phyloP scores from a whole-genome alignment of 2,329 filamentous ascomycete genomes.

The Neoscytalidium dimidiatum region DNA sequence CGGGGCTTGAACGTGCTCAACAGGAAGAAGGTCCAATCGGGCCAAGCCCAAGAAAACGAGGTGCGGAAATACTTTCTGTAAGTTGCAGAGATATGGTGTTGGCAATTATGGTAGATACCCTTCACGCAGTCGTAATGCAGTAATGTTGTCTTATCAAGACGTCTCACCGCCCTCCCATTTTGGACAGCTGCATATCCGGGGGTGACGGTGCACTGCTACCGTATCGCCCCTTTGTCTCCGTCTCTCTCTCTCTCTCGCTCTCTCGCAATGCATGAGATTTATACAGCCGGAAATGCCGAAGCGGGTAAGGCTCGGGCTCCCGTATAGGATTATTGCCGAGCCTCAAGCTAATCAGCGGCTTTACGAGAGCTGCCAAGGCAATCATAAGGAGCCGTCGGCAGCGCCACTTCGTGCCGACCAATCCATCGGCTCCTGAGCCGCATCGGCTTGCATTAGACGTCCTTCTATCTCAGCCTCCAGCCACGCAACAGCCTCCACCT shows the following conservation, averaged over 20 bases:
- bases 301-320: neutral
- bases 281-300: neutral
- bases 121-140: neutral
- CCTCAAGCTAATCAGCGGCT: neutral
- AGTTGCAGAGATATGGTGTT: neutral
- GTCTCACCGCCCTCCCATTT: neutral
- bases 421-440: neutral
- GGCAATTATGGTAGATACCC: neutral
- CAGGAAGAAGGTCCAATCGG: neutral
- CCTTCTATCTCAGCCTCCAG: neutral
- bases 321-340: neutral
- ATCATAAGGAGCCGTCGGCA: neutral
- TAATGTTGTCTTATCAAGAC: neutral
- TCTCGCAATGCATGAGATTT: neutral
- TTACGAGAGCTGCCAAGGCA: neutral
- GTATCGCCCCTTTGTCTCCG: neutral
- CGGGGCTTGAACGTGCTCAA: slow-evolving; percentile 17
- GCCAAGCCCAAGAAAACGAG: neutral
- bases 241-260: neutral
- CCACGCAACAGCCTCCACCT: neutral
- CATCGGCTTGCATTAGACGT: neutral
- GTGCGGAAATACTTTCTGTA: slow-evolving; percentile 7
- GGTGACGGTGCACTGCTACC: neutral
- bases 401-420: neutral
- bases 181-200: too few relatives aligned